Conservation (phyloP, 805 yeast genomes). For the Metschnikowia baotianmanensis region DNA sequence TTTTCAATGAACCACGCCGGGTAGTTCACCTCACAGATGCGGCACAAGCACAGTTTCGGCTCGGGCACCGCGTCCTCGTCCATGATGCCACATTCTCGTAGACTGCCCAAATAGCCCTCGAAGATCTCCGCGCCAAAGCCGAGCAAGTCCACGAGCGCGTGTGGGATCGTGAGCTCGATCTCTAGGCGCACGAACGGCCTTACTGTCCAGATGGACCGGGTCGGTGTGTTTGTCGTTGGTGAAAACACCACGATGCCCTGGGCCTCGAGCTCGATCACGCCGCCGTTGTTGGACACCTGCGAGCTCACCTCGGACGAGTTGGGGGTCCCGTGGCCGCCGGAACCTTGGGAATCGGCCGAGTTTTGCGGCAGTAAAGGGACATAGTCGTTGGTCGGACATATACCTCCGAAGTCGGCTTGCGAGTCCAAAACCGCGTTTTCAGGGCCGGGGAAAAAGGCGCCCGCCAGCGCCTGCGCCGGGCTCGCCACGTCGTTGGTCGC, state of each 20-base stretch:
- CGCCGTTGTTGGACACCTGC: constrained; percentile 53
- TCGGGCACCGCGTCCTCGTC: constrained; percentile 67
- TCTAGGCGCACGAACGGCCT: constrained; percentile 70
- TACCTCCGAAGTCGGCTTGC: neutral
- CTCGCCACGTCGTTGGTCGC: constrained; percentile 31
- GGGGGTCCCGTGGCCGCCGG: too few relatives aligned
- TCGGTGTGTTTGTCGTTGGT: constrained; percentile 51
- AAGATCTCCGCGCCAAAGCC: constrained; percentile 91
- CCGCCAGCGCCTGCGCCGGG: neutral
- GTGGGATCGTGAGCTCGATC: constrained; percentile 67
- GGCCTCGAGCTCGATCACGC: constrained; percentile 76
- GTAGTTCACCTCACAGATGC: constrained; percentile 87
- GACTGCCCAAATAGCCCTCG: constrained; percentile 63
- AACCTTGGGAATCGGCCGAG: too few relatives aligned
- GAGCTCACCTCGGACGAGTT: constrained; percentile 19
- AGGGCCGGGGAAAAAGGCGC: too few relatives aligned
- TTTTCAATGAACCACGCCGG: constrained; percentile 96
- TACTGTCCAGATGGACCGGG: constrained; percentile 91
- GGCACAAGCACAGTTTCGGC: constrained; percentile 81
- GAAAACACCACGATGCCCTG: constrained; percentile 86
- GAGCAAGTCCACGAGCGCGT: constrained; percentile 62
- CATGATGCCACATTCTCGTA: constrained; percentile 62
- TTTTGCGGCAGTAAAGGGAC: neutral
- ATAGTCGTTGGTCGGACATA: too few relatives aligned
- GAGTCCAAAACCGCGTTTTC: neutral